phyloP scores from a whole-genome alignment of 768 basidiomycete genomes.

The Calocera cornea region DNA sequence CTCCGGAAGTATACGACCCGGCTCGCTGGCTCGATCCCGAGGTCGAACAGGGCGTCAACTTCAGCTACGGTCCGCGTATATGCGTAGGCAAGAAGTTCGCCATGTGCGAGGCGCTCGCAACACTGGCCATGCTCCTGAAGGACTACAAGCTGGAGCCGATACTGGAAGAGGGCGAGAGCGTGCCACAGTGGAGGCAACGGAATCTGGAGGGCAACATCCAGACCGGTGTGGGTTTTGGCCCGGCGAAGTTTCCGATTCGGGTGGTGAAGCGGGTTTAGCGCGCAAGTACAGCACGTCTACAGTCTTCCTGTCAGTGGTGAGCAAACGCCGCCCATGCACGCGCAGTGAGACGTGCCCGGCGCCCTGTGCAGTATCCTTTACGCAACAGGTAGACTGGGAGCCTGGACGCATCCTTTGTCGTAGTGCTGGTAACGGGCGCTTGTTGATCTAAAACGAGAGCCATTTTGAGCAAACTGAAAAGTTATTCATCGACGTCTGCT shows the following conservation, averaged over 20 bases:
- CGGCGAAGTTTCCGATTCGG: neutral
- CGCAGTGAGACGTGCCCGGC: too few species aligned
- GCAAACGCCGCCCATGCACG: too few species aligned
- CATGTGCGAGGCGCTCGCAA: conserved; percentile 38
- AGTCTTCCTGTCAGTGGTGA: too few species aligned
- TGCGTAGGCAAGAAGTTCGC: conserved; percentile 49
- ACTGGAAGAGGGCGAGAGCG: conserved; percentile 28
- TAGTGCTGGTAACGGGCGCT: too few species aligned
- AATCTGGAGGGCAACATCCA: neutral
- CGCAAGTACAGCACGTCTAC: too few species aligned
- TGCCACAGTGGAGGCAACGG: conserved; percentile 13
- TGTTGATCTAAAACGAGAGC: too few species aligned
- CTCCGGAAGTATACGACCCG: conserved; percentile 35
- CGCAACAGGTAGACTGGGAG: too few species aligned
- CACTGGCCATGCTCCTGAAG: conserved; percentile 39
- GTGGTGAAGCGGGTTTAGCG: neutral
- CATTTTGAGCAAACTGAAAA: too few species aligned
- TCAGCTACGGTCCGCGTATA: conserved; percentile 32
- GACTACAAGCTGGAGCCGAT: conserved; percentile 37
- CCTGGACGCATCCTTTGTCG: too few species aligned
- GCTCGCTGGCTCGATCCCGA: conserved; percentile 35
- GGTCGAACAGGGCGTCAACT: conserved; percentile 11
- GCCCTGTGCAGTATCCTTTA: too few species aligned
- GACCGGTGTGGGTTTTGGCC: neutral
- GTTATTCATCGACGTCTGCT: too few species aligned